phyloP scores from a whole-genome alignment of 495 filamentous ascomycete species.

The Lophiostoma macrostomum region DNA sequence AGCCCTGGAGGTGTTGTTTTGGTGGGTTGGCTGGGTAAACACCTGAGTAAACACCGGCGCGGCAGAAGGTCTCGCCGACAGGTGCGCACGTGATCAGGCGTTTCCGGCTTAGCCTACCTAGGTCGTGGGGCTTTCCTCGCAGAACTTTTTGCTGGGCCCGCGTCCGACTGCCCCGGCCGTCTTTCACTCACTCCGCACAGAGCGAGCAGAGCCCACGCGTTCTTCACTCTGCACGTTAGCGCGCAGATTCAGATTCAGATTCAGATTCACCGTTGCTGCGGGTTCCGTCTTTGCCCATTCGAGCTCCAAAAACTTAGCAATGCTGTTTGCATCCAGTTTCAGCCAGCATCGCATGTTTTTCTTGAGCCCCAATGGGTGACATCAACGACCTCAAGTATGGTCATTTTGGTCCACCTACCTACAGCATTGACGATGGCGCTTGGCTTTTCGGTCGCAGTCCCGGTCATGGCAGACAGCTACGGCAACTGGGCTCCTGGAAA shows the following conservation, averaged over 20 bases:
- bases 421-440: slow-evolving; percentile 49
- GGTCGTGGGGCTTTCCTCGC: neutral
- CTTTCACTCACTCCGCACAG: slow-evolving; percentile 2
- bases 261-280: no score
- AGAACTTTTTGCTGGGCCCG: neutral
- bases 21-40: slow-evolving; percentile 8
- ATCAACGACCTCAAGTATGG: slow-evolving; percentile 61
- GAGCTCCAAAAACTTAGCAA: no score
- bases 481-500: slow-evolving; percentile 15
- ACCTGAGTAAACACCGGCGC: neutral
- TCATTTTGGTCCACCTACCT: slow-evolving; percentile 59
- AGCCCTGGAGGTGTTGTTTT: slow-evolving; percentile 20
- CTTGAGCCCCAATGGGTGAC: slow-evolving; percentile 61
- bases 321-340: no score
- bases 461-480: slow-evolving; percentile 13
- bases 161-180: slow-evolving; percentile 15
- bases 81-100: slow-evolving; percentile 18
- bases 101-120: slow-evolving; percentile 4
- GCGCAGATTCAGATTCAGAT: no score
- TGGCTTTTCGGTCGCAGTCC: slow-evolving; percentile 54
- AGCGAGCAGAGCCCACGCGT: no score
- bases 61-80: neutral
- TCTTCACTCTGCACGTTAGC: no score
- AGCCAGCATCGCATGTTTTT: neutral
- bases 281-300: no score